Evolutionary conservation across 2,329 filamentous ascomycete species (phyloP).

Genomic region (Alternaria conjuncta): DNA sequence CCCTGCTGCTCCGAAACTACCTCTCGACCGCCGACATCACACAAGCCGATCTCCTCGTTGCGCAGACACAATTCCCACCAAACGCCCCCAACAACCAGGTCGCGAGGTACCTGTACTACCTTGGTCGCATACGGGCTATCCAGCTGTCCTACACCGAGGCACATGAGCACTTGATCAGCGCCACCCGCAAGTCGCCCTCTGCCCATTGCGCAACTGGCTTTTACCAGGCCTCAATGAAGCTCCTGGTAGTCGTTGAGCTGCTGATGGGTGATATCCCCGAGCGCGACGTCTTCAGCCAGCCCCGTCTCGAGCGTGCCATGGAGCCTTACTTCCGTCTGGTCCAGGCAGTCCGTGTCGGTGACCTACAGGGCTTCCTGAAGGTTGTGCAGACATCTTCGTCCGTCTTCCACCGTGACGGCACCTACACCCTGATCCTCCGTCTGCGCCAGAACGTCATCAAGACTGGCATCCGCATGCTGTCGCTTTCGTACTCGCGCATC

Average conservation of each 20-base stretch:
- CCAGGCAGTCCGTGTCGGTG: slow-evolving; percentile 94
- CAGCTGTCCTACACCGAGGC: slow-evolving; percentile 97
- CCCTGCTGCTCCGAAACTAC: slow-evolving; percentile 93
- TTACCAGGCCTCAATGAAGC: slow-evolving; percentile 93
- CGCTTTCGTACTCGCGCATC: slow-evolving; percentile 95
- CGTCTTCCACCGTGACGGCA: slow-evolving; percentile 90
- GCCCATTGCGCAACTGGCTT: slow-evolving; percentile 90
- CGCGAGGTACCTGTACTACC: slow-evolving; percentile 94
- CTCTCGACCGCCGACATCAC: slow-evolving; percentile 94
- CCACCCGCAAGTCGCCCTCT: slow-evolving; percentile 92
- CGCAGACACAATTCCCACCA: slow-evolving; percentile 92
- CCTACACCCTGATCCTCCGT: slow-evolving; percentile 92
- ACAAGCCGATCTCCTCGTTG: slow-evolving; percentile 93
- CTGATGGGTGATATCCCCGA: slow-evolving; percentile 99
- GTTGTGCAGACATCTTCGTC: slow-evolving; percentile 81
- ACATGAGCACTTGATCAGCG: slow-evolving; percentile 90
- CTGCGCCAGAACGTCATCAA: slow-evolving; percentile 99
- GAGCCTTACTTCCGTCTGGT: slow-evolving; percentile 94
- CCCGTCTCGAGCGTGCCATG: slow-evolving; percentile 83
- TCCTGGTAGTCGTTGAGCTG: slow-evolving; percentile 94
- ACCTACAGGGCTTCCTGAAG: slow-evolving; percentile 90
- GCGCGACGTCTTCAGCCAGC: slow-evolving; percentile 89
- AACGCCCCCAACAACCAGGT: slow-evolving; percentile 98
- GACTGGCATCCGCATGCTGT: slow-evolving; percentile 99
- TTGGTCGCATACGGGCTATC: slow-evolving; percentile 94